Percentiles rank a stretch among this genome's conserved stretches.
Evolutionary conservation across 2,329 filamentous ascomycete species (phyloP).

Genomic region (Xylariaceae sp.): DNA sequence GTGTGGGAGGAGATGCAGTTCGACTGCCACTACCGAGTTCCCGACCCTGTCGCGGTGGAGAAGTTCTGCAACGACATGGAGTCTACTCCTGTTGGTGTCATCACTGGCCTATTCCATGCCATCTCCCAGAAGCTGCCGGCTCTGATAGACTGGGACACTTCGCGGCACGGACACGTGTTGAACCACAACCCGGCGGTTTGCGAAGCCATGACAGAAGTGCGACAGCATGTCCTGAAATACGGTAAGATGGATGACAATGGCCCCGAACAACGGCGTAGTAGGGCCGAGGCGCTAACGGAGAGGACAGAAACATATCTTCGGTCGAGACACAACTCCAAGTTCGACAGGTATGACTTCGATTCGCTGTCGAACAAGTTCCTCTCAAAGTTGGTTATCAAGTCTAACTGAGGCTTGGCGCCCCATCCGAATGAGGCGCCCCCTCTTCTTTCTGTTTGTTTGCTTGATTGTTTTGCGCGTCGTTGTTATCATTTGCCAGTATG

Average conservation of each 20-base stretch:
- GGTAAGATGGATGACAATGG: conserved; percentile 53
- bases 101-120: conserved; percentile 93
- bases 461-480: conserved; percentile 9
- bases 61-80: conserved; percentile 99
- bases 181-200: conserved; percentile 90
- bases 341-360: conserved; percentile 90
- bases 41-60: conserved; percentile 74
- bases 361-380: conserved; percentile 95
- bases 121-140: conserved; percentile 94
- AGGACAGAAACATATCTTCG: conserved; percentile 78
- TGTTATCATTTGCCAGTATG: conserved; percentile 28
- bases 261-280: neutral
- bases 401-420: conserved; percentile 55
- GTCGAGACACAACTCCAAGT: conserved; percentile 71
- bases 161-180: conserved; percentile 83
- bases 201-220: conserved; percentile 93
- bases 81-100: conserved; percentile 88
- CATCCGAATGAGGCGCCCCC: conserved; percentile 13
- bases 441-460: conserved; percentile 23
- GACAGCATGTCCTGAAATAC: conserved; percentile 86
- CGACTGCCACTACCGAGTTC: conserved; percentile 92
- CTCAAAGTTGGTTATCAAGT: conserved; percentile 91
- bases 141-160: conserved; percentile 90
- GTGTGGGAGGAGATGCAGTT: conserved; percentile 99
- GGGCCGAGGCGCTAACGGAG: conserved; percentile 35